Evolutionary conservation across 805 yeast genomes (phyloP), one percentile per base, ranked within the genome.

Genomic region (Tetrapisispora arboricola): DNA sequence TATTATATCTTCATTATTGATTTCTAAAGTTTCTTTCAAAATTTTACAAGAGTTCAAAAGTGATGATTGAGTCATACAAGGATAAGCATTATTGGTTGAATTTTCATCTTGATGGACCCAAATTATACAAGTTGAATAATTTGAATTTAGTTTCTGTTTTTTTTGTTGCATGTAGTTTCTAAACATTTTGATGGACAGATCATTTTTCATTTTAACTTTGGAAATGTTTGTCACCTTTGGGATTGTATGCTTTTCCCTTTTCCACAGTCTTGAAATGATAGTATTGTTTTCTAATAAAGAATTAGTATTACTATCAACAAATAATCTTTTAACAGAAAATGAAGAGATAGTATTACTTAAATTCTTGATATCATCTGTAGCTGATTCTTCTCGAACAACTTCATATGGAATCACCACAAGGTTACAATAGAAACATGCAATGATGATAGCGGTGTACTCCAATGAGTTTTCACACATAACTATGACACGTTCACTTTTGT

Each of bases 1-100:
- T 6, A 92, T 67, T 0, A 96, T 80, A 31, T 76, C 74, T 26
- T 73, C 71, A 30, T 83, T 73, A 12, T 80, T 71, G 63, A 92
- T 68, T 45, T 85, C 90, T 54, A 95, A 84, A 0, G 97, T 90
- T 56, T 90, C 96, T 51, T 92, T 90, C 54, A 86, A 72, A 17
- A 84, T 83, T 53, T 88, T 86, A 61, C 96, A 87, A 59, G 84
- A 73, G 2, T 85, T 80, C 49, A 88, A 61, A 11, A 92, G 65
- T 38, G 75, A 72, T 31, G 70, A 64, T 56, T 84, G 92, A 19
- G 75, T 76, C 61, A 57, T 51, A 6, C 50, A 44, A 11, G 58
- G 51, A 37, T 57, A 61, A n/a, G 55, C 42, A 35, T 60, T 52
- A 16, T 49, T 46, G 2, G 41, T 44, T 11, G 45, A 38, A 39